Conservation (phyloP, 768 basidiomycete genomes). For the Trametes sanguinea region DNA sequence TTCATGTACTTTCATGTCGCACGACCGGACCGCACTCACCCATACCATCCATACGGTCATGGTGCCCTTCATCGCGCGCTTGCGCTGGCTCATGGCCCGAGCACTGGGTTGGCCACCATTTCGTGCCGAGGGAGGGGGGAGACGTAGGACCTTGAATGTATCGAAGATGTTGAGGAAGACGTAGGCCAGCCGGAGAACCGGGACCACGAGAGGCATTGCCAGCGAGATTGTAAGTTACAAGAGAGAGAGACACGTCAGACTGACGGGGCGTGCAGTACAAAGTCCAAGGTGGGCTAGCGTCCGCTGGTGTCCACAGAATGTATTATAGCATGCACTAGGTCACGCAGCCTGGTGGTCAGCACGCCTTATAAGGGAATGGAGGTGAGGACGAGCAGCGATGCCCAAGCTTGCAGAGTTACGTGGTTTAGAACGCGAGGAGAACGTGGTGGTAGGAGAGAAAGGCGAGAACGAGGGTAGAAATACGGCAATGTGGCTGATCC, state of each 20-base stretch:
- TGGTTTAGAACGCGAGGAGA: constrained; percentile 1
- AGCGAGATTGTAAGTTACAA: not conserved
- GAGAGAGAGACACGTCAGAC: not conserved
- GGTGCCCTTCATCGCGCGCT: constrained; percentile 84
- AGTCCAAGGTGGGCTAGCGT: no score
- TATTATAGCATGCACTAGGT: no score
- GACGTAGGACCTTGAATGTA: constrained; percentile 80
- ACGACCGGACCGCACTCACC: constrained; percentile 46
- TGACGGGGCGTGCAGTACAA: no score
- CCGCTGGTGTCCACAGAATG: no score
- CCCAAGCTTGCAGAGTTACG: no score
- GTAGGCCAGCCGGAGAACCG: constrained; percentile 65
- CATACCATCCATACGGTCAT: constrained; percentile 85
- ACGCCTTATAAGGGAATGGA: no score
- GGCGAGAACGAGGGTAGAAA: constrained; percentile 11
- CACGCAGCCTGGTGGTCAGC: no score
- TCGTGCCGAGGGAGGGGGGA: constrained; percentile 53
- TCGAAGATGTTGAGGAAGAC: constrained; percentile 81
- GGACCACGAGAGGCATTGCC: constrained; percentile 68
- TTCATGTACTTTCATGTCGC: not conserved
- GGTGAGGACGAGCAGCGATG: no score
- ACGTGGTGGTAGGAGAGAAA: constrained; percentile 2
- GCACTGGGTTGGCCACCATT: constrained; percentile 64
- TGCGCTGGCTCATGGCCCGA: constrained; percentile 71
- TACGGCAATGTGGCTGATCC: constrained; percentile 14